Percentiles rank a stretch among this genome's conserved stretches.
Conservation (phyloP, 2,329 filamentous ascomycete genomes). For the Triangularia setosa region DNA sequence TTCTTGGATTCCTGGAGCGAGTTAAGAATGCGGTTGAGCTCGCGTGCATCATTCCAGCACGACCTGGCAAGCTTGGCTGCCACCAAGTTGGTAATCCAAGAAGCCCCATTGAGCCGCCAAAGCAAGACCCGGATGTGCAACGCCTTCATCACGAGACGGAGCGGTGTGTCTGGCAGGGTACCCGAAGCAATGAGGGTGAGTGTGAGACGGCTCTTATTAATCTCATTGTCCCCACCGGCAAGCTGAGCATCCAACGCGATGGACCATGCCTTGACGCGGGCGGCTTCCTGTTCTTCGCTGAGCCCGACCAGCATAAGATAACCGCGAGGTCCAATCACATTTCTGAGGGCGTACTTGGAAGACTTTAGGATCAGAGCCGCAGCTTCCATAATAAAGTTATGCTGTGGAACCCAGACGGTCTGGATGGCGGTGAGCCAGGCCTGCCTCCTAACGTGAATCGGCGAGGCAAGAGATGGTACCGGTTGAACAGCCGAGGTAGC, state of each 20-base stretch:
- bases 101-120: slow-evolving; percentile 69
- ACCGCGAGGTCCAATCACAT: slow-evolving; percentile 68
- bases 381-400: slow-evolving; percentile 81
- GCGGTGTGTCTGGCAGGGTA: slow-evolving; percentile 78
- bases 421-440: slow-evolving; percentile 93
- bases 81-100: slow-evolving; percentile 53
- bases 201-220: slow-evolving; percentile 81
- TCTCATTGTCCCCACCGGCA: slow-evolving; percentile 82
- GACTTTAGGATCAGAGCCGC: slow-evolving; percentile 77
- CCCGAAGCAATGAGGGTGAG: slow-evolving; percentile 84
- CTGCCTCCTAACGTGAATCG: slow-evolving; percentile 79
- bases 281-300: slow-evolving; percentile 79
- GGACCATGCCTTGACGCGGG: slow-evolving; percentile 84
- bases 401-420: slow-evolving; percentile 84
- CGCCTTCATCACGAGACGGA: slow-evolving; percentile 84
- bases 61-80: slow-evolving; percentile 70
- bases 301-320: slow-evolving; percentile 78
- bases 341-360: slow-evolving; percentile 74
- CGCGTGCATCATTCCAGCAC: slow-evolving; percentile 78
- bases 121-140: slow-evolving; percentile 86
- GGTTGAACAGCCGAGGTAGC: slow-evolving; percentile 40
- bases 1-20: slow-evolving; percentile 42
- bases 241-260: slow-evolving; percentile 92
- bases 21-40: slow-evolving; percentile 51
- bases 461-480: slow-evolving; percentile 71